Evolutionary conservation across 805 yeast genomes (phyloP).

Genomic region (Scheffersomyces amazonensis): DNA sequence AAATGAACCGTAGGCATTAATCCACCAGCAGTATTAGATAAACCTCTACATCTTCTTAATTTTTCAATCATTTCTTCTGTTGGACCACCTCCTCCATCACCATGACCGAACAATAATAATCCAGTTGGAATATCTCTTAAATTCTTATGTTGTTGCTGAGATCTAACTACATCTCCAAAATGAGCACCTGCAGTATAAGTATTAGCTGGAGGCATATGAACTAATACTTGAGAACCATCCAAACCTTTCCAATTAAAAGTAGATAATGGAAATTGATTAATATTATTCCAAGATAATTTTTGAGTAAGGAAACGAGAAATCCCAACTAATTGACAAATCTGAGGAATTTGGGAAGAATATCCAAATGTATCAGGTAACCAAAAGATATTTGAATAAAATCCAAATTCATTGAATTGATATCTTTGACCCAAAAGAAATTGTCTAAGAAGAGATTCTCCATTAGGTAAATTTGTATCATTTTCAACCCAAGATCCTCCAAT

Average conservation of each 20-base stretch:
- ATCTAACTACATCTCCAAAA: constrained; percentile 87
- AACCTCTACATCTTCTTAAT: constrained; percentile 85
- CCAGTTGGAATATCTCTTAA: constrained; percentile 78
- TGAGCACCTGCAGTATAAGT: constrained; percentile 93
- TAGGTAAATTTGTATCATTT: constrained; percentile 93
- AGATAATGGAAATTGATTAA: constrained; percentile 82
- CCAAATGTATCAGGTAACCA: constrained; percentile 99
- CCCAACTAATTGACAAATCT: constrained; percentile 83
- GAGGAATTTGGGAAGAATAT: constrained; percentile 93
- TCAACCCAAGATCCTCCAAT: constrained; percentile 99
- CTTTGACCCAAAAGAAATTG: constrained; percentile 91
- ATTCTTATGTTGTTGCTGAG: constrained; percentile 79
- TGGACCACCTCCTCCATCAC: constrained; percentile 99
- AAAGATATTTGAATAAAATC: constrained; percentile 67
- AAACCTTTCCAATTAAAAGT: constrained; percentile 95
- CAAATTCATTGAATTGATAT: constrained; percentile 77
- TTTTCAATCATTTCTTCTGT: constrained; percentile 91
- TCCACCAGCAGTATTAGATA: constrained; percentile 79
- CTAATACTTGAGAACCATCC: constrained; percentile 89
- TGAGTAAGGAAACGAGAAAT: constrained; percentile 86
- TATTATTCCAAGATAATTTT: constrained; percentile 94
- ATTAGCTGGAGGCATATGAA: constrained; percentile 97
- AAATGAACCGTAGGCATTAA: constrained; percentile 76
- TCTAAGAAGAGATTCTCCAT: constrained; percentile 85
- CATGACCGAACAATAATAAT: constrained; percentile 81